phyloP scores from a whole-genome alignment of 345 rosid species.

The Pugionium cornutum region DNA sequence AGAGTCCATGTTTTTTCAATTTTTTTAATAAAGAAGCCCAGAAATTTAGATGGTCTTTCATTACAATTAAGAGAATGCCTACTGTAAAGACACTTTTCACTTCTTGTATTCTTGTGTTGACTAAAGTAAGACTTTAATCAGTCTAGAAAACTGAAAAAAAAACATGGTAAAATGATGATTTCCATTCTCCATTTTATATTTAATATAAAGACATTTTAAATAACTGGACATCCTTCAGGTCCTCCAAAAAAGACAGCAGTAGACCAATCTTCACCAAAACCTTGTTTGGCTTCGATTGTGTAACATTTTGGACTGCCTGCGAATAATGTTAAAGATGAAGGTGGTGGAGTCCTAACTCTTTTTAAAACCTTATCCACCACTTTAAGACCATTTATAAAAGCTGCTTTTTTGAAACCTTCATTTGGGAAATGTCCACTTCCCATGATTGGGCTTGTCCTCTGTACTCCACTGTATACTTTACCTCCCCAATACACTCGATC shows the following conservation, averaged over 20 bases:
- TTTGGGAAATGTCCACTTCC: conserved; percentile 27
- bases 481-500: conserved; percentile 22
- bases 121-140: too few relatives aligned
- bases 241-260: conserved; percentile 22
- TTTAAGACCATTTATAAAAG: conserved; percentile 17
- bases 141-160: too few relatives aligned
- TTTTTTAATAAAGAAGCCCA: too few relatives aligned
- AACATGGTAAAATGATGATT: too few relatives aligned
- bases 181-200: too few relatives aligned
- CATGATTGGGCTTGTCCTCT: conserved; percentile 18
- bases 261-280: background rate
- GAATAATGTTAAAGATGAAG: background rate
- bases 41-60: too few relatives aligned
- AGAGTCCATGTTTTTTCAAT: too few relatives aligned
- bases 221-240: conserved; percentile 23
- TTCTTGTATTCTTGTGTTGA: too few relatives aligned
- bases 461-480: conserved; percentile 9
- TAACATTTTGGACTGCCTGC: conserved; percentile 25
- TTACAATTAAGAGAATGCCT: too few relatives aligned
- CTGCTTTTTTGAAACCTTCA: conserved; percentile 12
- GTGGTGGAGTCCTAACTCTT: background rate
- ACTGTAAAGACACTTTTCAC: too few relatives aligned
- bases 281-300: background rate
- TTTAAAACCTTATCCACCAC: background rate
- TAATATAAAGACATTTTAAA: background rate